phyloP scores from a whole-genome alignment of 768 basidiomycete species.

The Lentinula sp. region DNA sequence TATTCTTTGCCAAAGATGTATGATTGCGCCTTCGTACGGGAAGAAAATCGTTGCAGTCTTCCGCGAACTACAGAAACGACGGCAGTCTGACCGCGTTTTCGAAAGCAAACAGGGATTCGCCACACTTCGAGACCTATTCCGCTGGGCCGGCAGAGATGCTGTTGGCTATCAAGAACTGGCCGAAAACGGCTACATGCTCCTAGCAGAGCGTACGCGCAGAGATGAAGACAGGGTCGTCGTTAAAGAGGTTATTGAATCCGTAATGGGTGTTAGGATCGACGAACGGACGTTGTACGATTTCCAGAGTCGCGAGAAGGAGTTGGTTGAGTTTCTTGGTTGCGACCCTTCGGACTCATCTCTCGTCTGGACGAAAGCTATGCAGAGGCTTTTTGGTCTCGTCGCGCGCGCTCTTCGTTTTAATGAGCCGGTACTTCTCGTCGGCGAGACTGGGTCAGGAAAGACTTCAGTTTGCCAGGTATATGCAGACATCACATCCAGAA shows the following conservation, averaged over 20 bases:
- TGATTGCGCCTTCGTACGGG: constrained; percentile 91
- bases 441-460: constrained; percentile 96
- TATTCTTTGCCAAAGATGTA: constrained; percentile 89
- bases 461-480: constrained; percentile 94
- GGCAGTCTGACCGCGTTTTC: constrained; percentile 88
- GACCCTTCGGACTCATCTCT: constrained; percentile 44
- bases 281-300: constrained; percentile 63
- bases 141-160: constrained; percentile 92
- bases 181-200: constrained; percentile 94
- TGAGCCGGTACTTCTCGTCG: constrained; percentile 92
- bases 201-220: constrained; percentile 85
- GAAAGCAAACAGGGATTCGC: constrained; percentile 98
- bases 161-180: constrained; percentile 89
- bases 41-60: constrained; percentile 89
- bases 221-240: constrained; percentile 84
- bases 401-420: constrained; percentile 83
- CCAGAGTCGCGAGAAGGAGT: constrained; percentile 31
- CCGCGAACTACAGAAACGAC: constrained; percentile 84
- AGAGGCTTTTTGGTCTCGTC: constrained; percentile 78
- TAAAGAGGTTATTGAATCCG: constrained; percentile 85
- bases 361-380: constrained; percentile 94
- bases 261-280: constrained; percentile 85
- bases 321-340: constrained; percentile 48
- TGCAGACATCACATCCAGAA: constrained; percentile 56
- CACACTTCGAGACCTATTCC: constrained; percentile 92